These are phyloP conservation scores for Ascochyta viciae-villosae DNA, from an alignment of 2,329 filamentous ascomycete species.

Conservation along the genomic window DNA sequence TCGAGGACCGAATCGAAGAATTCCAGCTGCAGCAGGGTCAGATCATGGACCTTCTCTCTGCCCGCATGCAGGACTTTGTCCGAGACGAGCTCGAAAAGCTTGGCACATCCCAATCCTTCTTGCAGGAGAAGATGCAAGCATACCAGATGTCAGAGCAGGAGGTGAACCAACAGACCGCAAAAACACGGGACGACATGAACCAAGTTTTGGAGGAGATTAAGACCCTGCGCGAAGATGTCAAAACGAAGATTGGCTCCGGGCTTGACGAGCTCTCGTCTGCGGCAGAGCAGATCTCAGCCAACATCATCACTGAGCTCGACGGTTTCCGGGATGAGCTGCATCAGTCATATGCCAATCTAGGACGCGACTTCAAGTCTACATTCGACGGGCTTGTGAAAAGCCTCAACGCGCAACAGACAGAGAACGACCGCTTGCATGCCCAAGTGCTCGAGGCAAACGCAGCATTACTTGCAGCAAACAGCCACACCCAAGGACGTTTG, in stretches of 20 bases:
- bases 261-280: conserved; percentile 82
- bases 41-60: conserved; percentile 71
- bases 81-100: conserved; percentile 75
- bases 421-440: conserved; percentile 74
- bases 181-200: conserved; percentile 86
- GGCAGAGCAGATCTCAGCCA: conserved; percentile 86
- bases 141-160: conserved; percentile 74
- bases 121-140: conserved; percentile 71
- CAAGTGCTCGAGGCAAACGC: conserved; percentile 76
- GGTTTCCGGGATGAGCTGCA: conserved; percentile 85
- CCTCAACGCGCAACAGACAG: conserved; percentile 76
- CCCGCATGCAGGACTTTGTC: conserved; percentile 79
- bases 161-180: conserved; percentile 70
- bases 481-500: conserved; percentile 69
- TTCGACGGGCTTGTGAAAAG: conserved; percentile 83
- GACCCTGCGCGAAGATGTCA: conserved; percentile 85
- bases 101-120: conserved; percentile 70
- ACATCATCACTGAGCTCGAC: conserved; percentile 84
- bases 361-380: conserved; percentile 82
- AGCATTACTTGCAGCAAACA: conserved; percentile 72
- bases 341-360: conserved; percentile 80
- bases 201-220: conserved; percentile 91
- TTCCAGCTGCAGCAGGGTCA: conserved; percentile 77
- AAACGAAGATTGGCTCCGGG: conserved; percentile 82
- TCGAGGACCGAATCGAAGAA: conserved; percentile 76